These are phyloP conservation scores for Carex myosuroides DNA, from an alignment of 176 grass and related monocot species.

Conservation along the genomic window DNA sequence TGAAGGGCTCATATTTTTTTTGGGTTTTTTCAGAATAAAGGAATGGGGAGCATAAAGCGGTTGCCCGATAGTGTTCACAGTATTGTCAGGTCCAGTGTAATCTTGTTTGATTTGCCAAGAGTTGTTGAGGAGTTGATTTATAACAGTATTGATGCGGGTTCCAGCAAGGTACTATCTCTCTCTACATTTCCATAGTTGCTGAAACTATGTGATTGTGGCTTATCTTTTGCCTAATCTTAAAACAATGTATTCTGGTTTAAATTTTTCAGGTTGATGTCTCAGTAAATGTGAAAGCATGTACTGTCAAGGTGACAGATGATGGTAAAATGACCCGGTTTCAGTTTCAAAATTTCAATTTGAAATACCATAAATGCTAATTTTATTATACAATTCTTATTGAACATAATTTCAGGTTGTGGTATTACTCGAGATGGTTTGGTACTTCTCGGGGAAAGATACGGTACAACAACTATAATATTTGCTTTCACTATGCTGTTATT, in stretches of 20 bases:
- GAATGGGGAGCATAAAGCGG: conserved; percentile 61
- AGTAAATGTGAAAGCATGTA: conserved; percentile 60
- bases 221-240: not conserved
- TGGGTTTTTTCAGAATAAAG: not conserved
- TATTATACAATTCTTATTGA: not conserved
- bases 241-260: not conserved
- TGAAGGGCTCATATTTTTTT: not conserved
- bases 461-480: conserved; percentile 20
- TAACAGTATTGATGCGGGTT: conserved; percentile 77
- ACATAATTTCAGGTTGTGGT: conserved; percentile 54
- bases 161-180: conserved; percentile 41
- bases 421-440: conserved; percentile 91
- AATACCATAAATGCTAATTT: not conserved
- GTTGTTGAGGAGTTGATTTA: conserved; percentile 83
- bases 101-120: conserved; percentile 69
- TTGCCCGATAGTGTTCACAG: conserved; percentile 52
- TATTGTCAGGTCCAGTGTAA: conserved; percentile 49
- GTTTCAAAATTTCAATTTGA: not conserved
- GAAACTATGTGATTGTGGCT: not conserved
- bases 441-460: conserved; percentile 78
- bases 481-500: conserved; percentile 15
- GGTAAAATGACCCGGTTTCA: conserved; percentile 28
- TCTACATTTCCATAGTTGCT: not conserved
- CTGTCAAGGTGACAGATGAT: conserved; percentile 83
- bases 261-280: conserved; percentile 64